A percentile compares a stretch with the other conserved stretches of the same genome.
Evolutionary conservation across 805 yeast genomes (phyloP).

Genomic region (Candida endomychidarum): DNA sequence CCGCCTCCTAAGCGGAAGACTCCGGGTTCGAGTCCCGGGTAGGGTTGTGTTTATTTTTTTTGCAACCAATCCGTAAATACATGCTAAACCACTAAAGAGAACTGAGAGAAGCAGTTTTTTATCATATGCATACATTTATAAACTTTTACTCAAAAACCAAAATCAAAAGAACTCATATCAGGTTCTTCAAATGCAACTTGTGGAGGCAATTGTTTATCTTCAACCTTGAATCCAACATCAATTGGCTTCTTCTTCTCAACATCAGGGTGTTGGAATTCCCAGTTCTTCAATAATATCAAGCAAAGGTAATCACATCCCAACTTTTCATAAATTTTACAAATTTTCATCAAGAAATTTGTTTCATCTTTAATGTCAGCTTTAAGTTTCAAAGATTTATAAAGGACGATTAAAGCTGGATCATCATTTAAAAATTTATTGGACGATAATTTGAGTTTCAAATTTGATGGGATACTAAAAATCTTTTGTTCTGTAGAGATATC

Average conservation of each 20-base stretch:
- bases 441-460: constrained; percentile 16
- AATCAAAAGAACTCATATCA: constrained; percentile 72
- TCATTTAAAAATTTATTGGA: constrained; percentile 51
- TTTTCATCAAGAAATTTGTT: constrained; percentile 58
- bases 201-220: constrained; percentile 38
- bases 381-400: constrained; percentile 61
- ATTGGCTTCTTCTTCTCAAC: constrained; percentile 6
- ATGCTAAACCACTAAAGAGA: background rate
- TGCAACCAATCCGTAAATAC: background rate
- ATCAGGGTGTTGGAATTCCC: constrained; percentile 42
- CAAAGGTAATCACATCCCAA: constrained; percentile 92
- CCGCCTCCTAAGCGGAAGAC: constrained; percentile 46
- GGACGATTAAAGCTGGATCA: constrained; percentile 76
- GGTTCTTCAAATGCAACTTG: constrained; percentile 64
- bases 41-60: constrained; percentile 25
- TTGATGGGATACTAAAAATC: constrained; percentile 20
- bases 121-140: background rate
- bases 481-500: constrained; percentile 24
- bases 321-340: constrained; percentile 65
- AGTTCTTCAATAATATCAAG: constrained; percentile 57
- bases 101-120: no score
- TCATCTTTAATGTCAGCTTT: constrained; percentile 50
- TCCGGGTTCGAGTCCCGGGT: constrained; percentile 46
- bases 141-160: constrained; percentile 26
- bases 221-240: constrained; percentile 2